Evolutionary conservation across 2,329 filamentous ascomycete species (phyloP).

Genomic region (Verruconis gallopava): DNA sequence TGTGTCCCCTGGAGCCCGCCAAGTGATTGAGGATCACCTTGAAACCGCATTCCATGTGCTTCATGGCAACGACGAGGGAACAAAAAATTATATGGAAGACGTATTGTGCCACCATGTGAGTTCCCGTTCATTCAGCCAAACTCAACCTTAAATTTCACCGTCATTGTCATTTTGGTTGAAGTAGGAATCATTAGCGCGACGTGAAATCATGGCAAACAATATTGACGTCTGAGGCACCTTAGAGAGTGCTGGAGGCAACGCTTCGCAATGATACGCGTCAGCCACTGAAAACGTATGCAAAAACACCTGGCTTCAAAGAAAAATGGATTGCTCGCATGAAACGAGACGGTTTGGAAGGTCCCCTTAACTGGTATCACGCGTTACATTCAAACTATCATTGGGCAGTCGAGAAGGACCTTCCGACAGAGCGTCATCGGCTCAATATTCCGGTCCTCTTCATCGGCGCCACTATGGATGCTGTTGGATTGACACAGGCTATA

Average conservation of each 20-base stretch:
- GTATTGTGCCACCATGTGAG: slow-evolving; percentile 22
- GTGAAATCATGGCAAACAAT: too few species aligned
- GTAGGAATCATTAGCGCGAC: too few species aligned
- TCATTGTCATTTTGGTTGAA: too few species aligned
- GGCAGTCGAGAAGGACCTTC: slow-evolving; percentile 18
- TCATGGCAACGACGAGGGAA: slow-evolving; percentile 21
- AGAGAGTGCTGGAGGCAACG: slow-evolving; percentile 11
- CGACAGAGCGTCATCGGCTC: slow-evolving; percentile 15
- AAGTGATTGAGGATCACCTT: slow-evolving; percentile 26
- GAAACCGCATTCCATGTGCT: slow-evolving; percentile 25
- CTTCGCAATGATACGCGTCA: slow-evolving; percentile 14
- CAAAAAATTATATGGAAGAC: slow-evolving; percentile 27
- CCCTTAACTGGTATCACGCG: slow-evolving; percentile 27
- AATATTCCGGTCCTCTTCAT: slow-evolving; percentile 27
- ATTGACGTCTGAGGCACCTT: too few species aligned
- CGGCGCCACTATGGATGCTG: slow-evolving; percentile 21
- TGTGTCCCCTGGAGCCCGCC: slow-evolving; percentile 25
- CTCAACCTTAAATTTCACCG: slow-evolving; percentile 2
- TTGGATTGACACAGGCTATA: slow-evolving; percentile 22
- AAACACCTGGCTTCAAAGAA: slow-evolving; percentile 19
- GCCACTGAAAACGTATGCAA: slow-evolving; percentile 23
- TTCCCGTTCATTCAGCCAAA: slow-evolving; percentile 15
- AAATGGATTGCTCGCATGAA: slow-evolving; percentile 23
- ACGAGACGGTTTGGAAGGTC: slow-evolving; percentile 22
- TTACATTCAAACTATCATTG: slow-evolving; percentile 17